phyloP scores from a whole-genome alignment of 169 alveolate species.

The Plasmodium billcollinsi region DNA sequence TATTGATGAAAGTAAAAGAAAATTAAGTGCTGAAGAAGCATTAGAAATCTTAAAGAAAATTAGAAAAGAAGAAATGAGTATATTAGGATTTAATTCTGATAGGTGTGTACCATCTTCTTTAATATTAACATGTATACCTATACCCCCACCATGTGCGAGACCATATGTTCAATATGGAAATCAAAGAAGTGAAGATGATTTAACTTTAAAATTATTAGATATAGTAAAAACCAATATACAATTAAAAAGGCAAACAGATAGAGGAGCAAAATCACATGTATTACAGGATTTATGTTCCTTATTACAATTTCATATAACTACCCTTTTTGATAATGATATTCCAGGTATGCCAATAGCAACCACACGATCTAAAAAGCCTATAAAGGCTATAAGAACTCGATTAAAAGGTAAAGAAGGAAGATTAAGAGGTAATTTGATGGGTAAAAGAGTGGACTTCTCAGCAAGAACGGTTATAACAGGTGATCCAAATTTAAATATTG shows the following conservation, averaged over 20 bases:
- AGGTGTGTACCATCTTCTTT: slow-evolving; percentile 96
- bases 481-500: slow-evolving; percentile 97
- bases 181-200: slow-evolving; percentile 98
- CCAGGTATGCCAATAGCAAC: slow-evolving; percentile 97
- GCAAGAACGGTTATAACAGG: slow-evolving; percentile 99
- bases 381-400: slow-evolving; percentile 98
- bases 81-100: slow-evolving; percentile 96
- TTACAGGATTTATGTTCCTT: slow-evolving; percentile 93
- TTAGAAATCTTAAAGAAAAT: slow-evolving; percentile 91
- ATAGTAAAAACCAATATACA: slow-evolving; percentile 95
- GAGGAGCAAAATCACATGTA: slow-evolving; percentile 94
- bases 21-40: slow-evolving; percentile 93
- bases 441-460: slow-evolving; percentile 99
- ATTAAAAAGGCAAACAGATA: slow-evolving; percentile 90
- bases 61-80: slow-evolving; percentile 91
- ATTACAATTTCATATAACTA: slow-evolving; percentile 97
- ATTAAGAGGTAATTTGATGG: slow-evolving; percentile 99
- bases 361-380: slow-evolving; percentile 97
- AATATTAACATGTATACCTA: slow-evolving; percentile 96
- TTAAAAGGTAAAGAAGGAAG: slow-evolving; percentile 99
- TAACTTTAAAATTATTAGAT: slow-evolving; percentile 96
- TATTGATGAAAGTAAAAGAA: slow-evolving; percentile 82
- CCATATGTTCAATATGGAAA: slow-evolving; percentile 97
- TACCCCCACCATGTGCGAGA: slow-evolving; percentile 99
- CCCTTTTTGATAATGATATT: slow-evolving; percentile 97